Evolutionary conservation across 139 green algal genomes (phyloP).

Genomic region (Micractinium conductrix): DNA sequence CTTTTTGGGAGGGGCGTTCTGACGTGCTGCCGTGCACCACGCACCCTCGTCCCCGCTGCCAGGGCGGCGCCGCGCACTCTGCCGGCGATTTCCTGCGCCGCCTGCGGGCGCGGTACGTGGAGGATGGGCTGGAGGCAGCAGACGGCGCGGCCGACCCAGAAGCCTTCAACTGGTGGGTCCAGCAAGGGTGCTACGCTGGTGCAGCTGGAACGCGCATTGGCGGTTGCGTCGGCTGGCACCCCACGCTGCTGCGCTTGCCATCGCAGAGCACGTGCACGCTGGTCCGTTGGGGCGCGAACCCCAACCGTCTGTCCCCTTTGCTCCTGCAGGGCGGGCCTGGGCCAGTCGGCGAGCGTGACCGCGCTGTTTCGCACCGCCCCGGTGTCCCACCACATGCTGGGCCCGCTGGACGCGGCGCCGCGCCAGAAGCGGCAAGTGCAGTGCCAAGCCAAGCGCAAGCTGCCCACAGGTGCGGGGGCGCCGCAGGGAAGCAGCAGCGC

Average conservation of each 20-base stretch:
- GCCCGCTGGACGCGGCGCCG: slow-evolving; percentile 54
- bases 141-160: slow-evolving; percentile 36
- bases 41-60: no score
- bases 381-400: slow-evolving; percentile 57
- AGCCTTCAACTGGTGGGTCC: slow-evolving; percentile 67
- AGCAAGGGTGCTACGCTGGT: not conserved
- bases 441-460: slow-evolving; percentile 32
- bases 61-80: slow-evolving; percentile 15
- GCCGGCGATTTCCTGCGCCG: slow-evolving; percentile 44
- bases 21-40: no score
- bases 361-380: slow-evolving; percentile 47
- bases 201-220: not conserved
- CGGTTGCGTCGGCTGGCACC: no score
- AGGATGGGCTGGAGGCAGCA: slow-evolving; percentile 37
- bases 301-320: no score
- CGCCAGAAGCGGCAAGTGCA: slow-evolving; percentile 43
- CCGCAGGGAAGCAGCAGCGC: not conserved
- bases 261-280: no score
- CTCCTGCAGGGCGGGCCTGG: slow-evolving; percentile 44
- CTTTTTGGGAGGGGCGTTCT: no score
- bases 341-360: not conserved
- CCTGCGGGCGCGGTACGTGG: slow-evolving; percentile 44
- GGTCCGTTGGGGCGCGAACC: no score
- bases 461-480: not conserved
- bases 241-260: no score